Base-by-base conservation (phyloP, 2,329 filamentous ascomycete genomes). In the Colletotrichum cordylinicola region DNA sequence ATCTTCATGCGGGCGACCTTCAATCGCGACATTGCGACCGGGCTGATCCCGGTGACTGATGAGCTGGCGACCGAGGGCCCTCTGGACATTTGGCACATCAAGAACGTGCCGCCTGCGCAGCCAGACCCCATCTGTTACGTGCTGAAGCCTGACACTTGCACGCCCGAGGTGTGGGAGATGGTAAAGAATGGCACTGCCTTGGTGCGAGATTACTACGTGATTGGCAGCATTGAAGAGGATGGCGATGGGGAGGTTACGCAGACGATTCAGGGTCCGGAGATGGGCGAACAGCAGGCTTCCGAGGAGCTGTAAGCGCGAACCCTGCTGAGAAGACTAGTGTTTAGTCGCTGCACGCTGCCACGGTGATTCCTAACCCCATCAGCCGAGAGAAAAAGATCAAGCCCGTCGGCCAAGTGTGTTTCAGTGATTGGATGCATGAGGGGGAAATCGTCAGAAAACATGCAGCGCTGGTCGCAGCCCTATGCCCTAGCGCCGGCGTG, bases 121-220 rank as follows among this genome's bases (percentile, higher is more conserved):
- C 88, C 86, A 33, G 84, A 85, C 12, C 85, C 88, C 21, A 91
- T 88, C 9, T 94, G 93, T 84, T 93, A 90, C 83, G 79, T 93
- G 10, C 87, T 91, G 39, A 85, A 86, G 52, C 85, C 90, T n/a
- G 82, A 82, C 6, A 91, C 90, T 1, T 94, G 93, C 81, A 88
- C 87, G 1, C 81, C 86, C 1, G 88, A 90, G 10, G 86, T 93
- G 79, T 88, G 87, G 74, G 82, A 84, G 24, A 88, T 86, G 80
- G 88, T 94, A 48, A 80, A 84, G 9, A 83, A 83, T 1, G 88
- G 89, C 5, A 82, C 89, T 61, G 93, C 90, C 0, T 83, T 87
- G 8, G 86, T 93, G 31, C 88, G 78, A 74, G 79, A 86, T 62
- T 85, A 79, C 67, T 82, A 80, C 64, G 83, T 85, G 0, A 78